Evolutionary conservation across 257 asterid genomes (phyloP).

Genomic region (Rubia yunnanensis): DNA sequence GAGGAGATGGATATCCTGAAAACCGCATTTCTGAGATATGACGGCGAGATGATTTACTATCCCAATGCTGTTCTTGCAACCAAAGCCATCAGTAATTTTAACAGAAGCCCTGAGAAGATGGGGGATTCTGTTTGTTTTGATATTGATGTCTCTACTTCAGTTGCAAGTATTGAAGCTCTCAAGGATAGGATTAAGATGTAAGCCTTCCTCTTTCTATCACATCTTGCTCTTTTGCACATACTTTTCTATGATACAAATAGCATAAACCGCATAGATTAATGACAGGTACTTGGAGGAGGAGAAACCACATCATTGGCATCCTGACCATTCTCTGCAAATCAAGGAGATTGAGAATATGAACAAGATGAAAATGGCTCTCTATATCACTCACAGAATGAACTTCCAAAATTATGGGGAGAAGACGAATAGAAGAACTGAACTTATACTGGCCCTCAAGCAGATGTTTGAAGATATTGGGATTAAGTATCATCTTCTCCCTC

Average conservation of each 20-base stretch:
- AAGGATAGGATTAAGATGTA: conserved; percentile 52
- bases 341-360: conserved; percentile 15
- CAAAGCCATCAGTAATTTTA: conserved; percentile 18
- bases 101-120: conserved; percentile 62
- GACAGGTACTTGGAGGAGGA: conserved; percentile 11
- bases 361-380: conserved; percentile 17
- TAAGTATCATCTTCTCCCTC: conserved; percentile 20
- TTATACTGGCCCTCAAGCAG: conserved; percentile 7
- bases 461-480: conserved; percentile 7
- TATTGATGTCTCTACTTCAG: conserved; percentile 52
- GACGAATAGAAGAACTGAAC: conserved; percentile 11
- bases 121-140: conserved; percentile 61
- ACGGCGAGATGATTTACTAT: conserved; percentile 19
- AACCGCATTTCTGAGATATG: conserved; percentile 18
- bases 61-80: conserved; percentile 19
- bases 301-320: conserved; percentile 12
- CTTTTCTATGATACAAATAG: too few relatives aligned
- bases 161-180: conserved; percentile 42
- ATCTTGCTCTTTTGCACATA: too few relatives aligned
- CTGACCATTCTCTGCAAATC: conserved; percentile 11
- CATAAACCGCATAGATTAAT: too few relatives aligned
- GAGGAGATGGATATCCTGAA: conserved; percentile 28
- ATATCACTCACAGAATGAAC: conserved; percentile 14
- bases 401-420: conserved; percentile 15
- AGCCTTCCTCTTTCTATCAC: conserved; percentile 9